These are phyloP conservation scores for Nakazawaea ernobii DNA, from an alignment of 805 yeast species.

Conservation along the genomic window DNA sequence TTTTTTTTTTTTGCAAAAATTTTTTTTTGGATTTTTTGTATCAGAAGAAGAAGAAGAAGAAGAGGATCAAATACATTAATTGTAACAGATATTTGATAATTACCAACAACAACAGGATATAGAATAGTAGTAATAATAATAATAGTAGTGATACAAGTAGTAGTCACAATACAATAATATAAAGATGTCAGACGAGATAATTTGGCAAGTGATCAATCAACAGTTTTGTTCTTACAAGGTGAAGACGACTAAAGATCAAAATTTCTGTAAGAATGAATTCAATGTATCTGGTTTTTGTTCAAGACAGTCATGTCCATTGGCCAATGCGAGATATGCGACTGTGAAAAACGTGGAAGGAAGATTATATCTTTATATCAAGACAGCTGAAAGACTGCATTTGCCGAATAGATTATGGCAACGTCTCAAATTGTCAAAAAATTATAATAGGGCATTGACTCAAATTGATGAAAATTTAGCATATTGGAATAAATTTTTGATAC, in stretches of 20 bases:
- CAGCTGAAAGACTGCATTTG: slow-evolving; percentile 95
- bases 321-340: slow-evolving; percentile 88
- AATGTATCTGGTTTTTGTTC: slow-evolving; percentile 92
- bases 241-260: slow-evolving; percentile 83
- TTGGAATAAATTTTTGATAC: slow-evolving; percentile 89
- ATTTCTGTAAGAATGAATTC: slow-evolving; percentile 92
- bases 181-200: slow-evolving; percentile 64
- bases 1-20: neutral
- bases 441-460: slow-evolving; percentile 80
- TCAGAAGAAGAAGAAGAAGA: neutral
- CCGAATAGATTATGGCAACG: slow-evolving; percentile 95
- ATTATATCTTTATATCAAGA: slow-evolving; percentile 86
- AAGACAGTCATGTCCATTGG: slow-evolving; percentile 92
- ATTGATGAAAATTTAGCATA: slow-evolving; percentile 80
- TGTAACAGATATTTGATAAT: too few species aligned
- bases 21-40: neutral
- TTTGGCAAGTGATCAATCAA: slow-evolving; percentile 95
- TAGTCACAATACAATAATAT: slow-evolving; percentile 10
- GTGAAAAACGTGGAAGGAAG: slow-evolving; percentile 76
- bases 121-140: too few species aligned
- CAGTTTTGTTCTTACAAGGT: slow-evolving; percentile 94
- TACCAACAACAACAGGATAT: too few species aligned
- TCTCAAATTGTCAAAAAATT: slow-evolving; percentile 83
- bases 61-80: too few species aligned
- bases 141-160: too few species aligned